These are phyloP conservation scores for Oryza officinalis DNA, from an alignment of 176 grass and related monocot genomes.

Conservation along the genomic window DNA sequence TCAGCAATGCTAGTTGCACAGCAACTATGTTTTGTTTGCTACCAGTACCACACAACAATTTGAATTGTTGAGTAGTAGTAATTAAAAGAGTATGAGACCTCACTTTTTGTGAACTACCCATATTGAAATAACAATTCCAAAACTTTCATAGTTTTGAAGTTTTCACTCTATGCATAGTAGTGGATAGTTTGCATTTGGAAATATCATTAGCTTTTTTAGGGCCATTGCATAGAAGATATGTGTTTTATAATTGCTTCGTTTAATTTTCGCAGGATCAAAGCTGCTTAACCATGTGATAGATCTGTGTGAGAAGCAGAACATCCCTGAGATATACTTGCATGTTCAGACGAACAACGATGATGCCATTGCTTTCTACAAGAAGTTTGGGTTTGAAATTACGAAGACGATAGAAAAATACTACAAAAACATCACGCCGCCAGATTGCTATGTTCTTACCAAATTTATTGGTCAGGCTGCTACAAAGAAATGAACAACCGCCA, in stretches of 20 bases:
- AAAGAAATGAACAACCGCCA: conserved; percentile 64
- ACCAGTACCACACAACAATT: not conserved
- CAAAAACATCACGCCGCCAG: conserved; percentile 87
- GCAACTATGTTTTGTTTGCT: conserved; percentile 4
- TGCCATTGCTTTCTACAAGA: conserved; percentile 90
- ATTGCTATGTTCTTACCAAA: conserved; percentile 90
- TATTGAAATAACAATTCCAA: not conserved
- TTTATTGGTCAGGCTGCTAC: conserved; percentile 49
- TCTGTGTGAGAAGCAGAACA: conserved; percentile 78
- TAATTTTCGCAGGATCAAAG: conserved; percentile 68
- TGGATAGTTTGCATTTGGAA: conserved; percentile 9
- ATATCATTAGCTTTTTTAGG: not conserved
- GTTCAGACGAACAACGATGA: conserved; percentile 97
- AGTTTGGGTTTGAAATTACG: conserved; percentile 96
- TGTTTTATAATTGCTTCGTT: conserved; percentile 24
- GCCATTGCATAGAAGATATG: not conserved
- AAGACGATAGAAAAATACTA: conserved; percentile 96
- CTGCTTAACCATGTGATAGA: conserved; percentile 80
- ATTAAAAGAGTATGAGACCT: not conserved
- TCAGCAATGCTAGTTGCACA: not conserved
- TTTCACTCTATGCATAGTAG: not conserved
- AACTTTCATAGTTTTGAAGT: conserved; percentile 5
- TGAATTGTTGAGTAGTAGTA: not conserved
- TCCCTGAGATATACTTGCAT: conserved; percentile 88
- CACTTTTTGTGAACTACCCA: not conserved